Base-by-base conservation (phyloP, 768 basidiomycete genomes). In the Trichaptum fuscoviolaceum region DNA sequence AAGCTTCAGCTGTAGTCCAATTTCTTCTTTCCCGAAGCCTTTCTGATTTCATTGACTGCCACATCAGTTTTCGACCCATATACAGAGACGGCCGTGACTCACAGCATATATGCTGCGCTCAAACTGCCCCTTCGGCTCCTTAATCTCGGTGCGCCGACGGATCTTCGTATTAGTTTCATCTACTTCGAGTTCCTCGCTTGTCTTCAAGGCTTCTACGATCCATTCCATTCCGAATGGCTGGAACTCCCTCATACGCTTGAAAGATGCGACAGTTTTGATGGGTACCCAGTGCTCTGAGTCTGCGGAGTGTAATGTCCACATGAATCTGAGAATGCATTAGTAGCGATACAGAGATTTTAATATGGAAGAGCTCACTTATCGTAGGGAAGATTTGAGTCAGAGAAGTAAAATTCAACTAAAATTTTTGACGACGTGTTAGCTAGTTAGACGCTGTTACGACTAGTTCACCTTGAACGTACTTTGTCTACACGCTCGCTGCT, bases 381-480 rank as follows among this genome's bases (percentile, higher is more conserved):
- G 69, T 86, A 95, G 1, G 96, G 96, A 64, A 99, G 85, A 77
- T 98, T 97, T n/a, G 94, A 85, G 77, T 96, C 95, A 63, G 92
- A 92, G 78, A 99, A 95, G 81, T 98, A 97, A 77, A 97, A 98
- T 75, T 95, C 92, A 72, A 96, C 96, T 97, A 59, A 25, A 36
- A 58, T 63, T 35, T 63, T 26, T 9, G 57, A 27, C 8, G 10
- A 30, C 15, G 60, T 66, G 36, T 24, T 23, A 64, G 17, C 15
- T 17, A 15, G 27, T 2, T 25, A 64, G 10, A 23, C 4, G 25
- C 12, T 30, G 35, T 8, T n/a, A 23, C 24, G 60, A 57, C 67
- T 57, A 34, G 4, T 17, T 42, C 58, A 9, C 23, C 17, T 59
- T 10, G 57, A 23, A 75, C 82, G 65, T 67, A 85, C 89, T 80